Percentiles rank a stretch among this genome's conserved stretches.
Conservation (phyloP, 1,139 yeast species). For the Keqinozyma sinolaborantium region DNA sequence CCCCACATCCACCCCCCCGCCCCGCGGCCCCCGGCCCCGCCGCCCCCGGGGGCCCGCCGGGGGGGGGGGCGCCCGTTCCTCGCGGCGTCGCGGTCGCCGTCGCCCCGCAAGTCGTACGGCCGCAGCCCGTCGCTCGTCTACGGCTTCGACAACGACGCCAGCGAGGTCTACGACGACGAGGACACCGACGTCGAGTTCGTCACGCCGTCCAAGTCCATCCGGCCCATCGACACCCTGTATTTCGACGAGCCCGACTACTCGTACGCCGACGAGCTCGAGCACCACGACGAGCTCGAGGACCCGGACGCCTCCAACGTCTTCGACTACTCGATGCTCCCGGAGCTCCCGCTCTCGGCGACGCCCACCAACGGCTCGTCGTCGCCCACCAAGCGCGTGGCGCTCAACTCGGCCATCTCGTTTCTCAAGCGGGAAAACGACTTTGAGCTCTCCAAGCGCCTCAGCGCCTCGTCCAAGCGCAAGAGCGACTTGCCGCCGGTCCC, state of each 20-base stretch:
- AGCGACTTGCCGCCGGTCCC: constrained; percentile 49
- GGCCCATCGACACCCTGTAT: background rate
- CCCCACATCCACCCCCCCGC: too few species aligned
- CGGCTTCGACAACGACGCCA: constrained; percentile 2
- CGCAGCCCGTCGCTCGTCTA: constrained; percentile 14
- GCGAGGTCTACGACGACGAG: constrained; percentile 1
- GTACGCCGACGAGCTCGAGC: constrained; percentile 4
- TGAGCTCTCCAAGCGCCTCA: constrained; percentile 5
- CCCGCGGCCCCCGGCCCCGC: constrained; percentile 3
- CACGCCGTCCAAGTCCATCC: background rate
- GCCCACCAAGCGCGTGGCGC: constrained; percentile 16
- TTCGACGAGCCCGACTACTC: background rate
- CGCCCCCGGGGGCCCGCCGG: background rate
- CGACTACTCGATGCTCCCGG: constrained; percentile 42
- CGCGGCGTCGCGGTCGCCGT: constrained; percentile 22
- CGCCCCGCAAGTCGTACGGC: constrained; percentile 23
- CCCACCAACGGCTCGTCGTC: constrained; percentile 9
- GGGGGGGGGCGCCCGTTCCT: constrained; percentile 2
- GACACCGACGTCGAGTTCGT: constrained; percentile 1
- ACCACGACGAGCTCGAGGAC: constrained; percentile 14
- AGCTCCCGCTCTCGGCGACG: constrained; percentile 21
- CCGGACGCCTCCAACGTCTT: constrained; percentile 30
- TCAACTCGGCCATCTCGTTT: constrained; percentile 18
- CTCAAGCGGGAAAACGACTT: constrained; percentile 12
- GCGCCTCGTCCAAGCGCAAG: constrained; percentile 12